A percentile compares a stretch with the other conserved stretches of the same genome.
Evolutionary conservation across 345 rosid species (phyloP).

Genomic region (Linum usitatissimum): DNA sequence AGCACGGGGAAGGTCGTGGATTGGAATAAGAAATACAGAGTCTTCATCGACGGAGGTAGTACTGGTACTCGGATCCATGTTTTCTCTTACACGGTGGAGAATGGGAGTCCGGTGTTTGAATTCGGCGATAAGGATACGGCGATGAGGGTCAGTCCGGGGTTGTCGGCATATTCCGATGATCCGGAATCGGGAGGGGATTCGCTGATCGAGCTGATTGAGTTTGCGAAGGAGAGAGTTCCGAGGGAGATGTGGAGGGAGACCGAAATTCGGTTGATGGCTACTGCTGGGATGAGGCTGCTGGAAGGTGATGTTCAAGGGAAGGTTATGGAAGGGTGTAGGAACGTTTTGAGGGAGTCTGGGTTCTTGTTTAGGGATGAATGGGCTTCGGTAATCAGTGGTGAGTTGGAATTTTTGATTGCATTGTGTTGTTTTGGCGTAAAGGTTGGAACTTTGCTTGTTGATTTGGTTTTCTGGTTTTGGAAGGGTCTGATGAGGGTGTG

Average conservation of each 20-base stretch:
- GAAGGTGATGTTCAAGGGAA: constrained; percentile 34
- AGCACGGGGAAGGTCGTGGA: constrained; percentile 8
- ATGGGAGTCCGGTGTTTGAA: constrained; percentile 34
- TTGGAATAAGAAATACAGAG: constrained; percentile 19
- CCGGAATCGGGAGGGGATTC: constrained; percentile 51
- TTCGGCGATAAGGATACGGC: constrained; percentile 31
- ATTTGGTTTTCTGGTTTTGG: neutral
- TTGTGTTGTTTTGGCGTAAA: neutral
- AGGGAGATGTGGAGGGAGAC: constrained; percentile 43
- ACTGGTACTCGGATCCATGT: constrained; percentile 77
- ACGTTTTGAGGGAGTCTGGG: constrained; percentile 48
- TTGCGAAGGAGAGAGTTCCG: constrained; percentile 50
- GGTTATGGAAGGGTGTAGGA: constrained; percentile 47
- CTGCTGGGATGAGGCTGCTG: constrained; percentile 84
- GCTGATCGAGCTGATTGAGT: constrained; percentile 47
- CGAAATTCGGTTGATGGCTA: constrained; percentile 86
- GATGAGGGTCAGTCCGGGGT: constrained; percentile 68
- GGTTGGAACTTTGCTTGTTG: constrained; percentile 4
- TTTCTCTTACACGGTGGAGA: constrained; percentile 27
- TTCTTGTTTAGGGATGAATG: constrained; percentile 59
- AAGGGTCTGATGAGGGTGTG: constrained; percentile 94
- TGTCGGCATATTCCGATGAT: constrained; percentile 52
- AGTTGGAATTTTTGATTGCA: neutral
- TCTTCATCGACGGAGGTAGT: constrained; percentile 78
- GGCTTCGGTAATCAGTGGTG: constrained; percentile 83